Base-by-base conservation (phyloP, 441 rosid species). In the Theobroma grandiflorum region DNA sequence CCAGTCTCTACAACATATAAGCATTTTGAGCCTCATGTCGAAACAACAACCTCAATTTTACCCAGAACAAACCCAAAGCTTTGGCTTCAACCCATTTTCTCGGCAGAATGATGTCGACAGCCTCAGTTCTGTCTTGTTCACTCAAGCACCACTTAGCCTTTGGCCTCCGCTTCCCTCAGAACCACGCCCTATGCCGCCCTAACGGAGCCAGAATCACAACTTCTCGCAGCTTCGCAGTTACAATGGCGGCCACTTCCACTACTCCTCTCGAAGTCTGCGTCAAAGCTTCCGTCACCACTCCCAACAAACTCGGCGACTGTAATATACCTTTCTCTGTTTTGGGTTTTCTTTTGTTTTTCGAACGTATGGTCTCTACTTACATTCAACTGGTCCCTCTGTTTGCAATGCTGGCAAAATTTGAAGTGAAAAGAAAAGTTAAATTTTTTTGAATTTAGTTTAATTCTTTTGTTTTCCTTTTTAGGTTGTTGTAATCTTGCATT, bases 281-380 rank as follows among this genome's bases (percentile, higher is more conserved):
- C 75, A 96, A 96, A 89, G 97, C 95, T 72, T 94, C 98, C 43
- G 67, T 85, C 80, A 89, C 91, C 66, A 82, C 83, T 26, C 98
- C 99, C 55, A 82, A 89, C 80, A 91, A 86, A 83, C 90, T 82
- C 45, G 99, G 97, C 80, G 97, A 96, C 88, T 94, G 97, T 96
- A 37, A 91, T 91, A 37, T 70, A 71, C 77, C 85, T 65, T 64
- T 81, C 72, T 76, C 57, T 59, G 35, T 20, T 22, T 58, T 22
- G 63, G 14, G 12, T 35, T 58, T 22, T 66, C 26, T 6, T n/a
- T 55, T 31, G 38, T n/a, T n/a, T 8, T 57, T 7, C 11, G 31
- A 57, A 53, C 31, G 20, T 57, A n/a, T 31, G 10, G 20, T 57
- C 1, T 9, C 63, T 58, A 3, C 63, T 20, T 58, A 22, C 20